Evolutionary conservation across 306 rosid species (phyloP), one percentile per base, ranked within the genome.

Genomic region (Acacia confusa): DNA sequence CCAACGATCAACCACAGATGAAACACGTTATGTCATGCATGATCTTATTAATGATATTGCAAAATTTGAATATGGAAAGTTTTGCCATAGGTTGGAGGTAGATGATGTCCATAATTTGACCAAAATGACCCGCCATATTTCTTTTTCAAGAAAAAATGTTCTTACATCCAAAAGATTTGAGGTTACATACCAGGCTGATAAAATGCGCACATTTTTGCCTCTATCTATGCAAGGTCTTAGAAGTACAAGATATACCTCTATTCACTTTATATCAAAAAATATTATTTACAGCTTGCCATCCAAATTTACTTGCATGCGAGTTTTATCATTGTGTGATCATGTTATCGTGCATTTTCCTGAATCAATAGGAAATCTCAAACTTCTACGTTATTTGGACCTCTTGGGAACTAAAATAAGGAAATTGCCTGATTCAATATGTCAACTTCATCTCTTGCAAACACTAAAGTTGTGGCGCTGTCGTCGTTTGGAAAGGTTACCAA

Each of bases 401-500:
- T 69, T 81, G 25, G 0, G 1, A 0, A 77, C 74, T 32, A 0
- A 0, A 0, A 13, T 88, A 7, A 19, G 0, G 61, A 9, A 1
- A 1, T 3, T 87, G 0, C 87, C 85, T 0, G 7, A 78, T 24
- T 82, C 83, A 9, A 20, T 64, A 41, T 30, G 87, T 52, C 7
- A 10, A 2, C 83, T 88, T 25, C 44, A 63, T 24, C 70, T 64
- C 61, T 71, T 88, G 7, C 87, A 85, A n/a, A 78, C 80, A 2
- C 34, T 85, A 11, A 41, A 72, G 20, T 48, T 87, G 64, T 10
- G 14, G 1, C 0, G 0, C 1, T 76, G 83, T 70, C 0, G 0
- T 1, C 0, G 0, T 61, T 40, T 81, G 34, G 11, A 13, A 7
- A 15, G 0, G 28, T 41, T 74, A 2, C 80, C 80, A 1, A 12